These are phyloP conservation scores for Zarea fungicola DNA, from an alignment of 2,329 filamentous ascomycete genomes.

Conservation along the genomic window DNA sequence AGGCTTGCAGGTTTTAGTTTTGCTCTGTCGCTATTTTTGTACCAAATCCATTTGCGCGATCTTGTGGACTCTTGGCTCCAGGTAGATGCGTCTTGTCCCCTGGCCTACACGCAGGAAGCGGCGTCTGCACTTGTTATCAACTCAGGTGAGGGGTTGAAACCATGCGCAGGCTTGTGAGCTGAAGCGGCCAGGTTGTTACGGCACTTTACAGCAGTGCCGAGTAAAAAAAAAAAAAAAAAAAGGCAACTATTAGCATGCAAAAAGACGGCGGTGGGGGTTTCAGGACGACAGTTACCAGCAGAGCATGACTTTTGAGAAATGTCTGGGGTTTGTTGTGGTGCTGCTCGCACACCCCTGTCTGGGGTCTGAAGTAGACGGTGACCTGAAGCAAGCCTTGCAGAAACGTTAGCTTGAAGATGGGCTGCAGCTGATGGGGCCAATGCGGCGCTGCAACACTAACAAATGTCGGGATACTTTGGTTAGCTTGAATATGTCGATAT, in stretches of 20 bases:
- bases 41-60: conserved; percentile 10
- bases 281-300: conserved; percentile 1
- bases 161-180: neutral
- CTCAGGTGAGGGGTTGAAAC: neutral
- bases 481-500: neutral
- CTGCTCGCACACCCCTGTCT: conserved; percentile 7
- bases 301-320: conserved; percentile 5
- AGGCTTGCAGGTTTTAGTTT: neutral
- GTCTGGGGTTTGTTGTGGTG: conserved; percentile 2
- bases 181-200: too few relatives aligned
- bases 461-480: neutral
- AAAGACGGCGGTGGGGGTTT: neutral
- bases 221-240: too few relatives aligned
- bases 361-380: neutral
- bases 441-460: neutral
- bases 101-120: neutral
- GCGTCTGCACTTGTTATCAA: neutral
- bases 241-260: neutral
- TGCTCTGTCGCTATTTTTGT: conserved; percentile 12
- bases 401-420: neutral
- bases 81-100: conserved; percentile 7
- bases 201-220: too few relatives aligned
- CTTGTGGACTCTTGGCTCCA: conserved; percentile 2
- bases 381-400: neutral
- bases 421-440: neutral